These are phyloP conservation scores for Deinandra increscens DNA, from an alignment of 129 eudicot species.

Conservation along the genomic window DNA sequence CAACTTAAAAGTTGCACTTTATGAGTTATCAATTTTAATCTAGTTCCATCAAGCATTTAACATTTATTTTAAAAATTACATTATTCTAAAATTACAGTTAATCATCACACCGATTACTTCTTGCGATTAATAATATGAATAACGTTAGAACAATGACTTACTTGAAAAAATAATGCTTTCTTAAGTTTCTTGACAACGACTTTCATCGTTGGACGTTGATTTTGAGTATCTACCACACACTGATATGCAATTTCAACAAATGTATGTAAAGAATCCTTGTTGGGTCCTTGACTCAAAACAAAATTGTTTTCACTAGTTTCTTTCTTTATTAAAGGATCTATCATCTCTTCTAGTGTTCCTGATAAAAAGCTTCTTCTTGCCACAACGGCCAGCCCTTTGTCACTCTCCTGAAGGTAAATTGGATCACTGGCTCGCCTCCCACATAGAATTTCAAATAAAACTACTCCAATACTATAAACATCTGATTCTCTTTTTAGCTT, in stretches of 20 bases:
- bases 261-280: neutral
- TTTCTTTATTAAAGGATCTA: neutral
- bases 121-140: no score
- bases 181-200: no score
- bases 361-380: neutral
- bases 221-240: no score
- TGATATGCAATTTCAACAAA: neutral
- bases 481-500: neutral
- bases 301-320: neutral
- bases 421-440: neutral
- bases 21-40: no score
- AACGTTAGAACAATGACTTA: no score
- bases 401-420: neutral
- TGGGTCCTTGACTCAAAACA: neutral
- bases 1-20: no score
- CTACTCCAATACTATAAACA: neutral
- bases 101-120: no score
- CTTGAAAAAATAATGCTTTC: no score
- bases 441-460: neutral
- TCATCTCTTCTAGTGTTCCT: neutral
- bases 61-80: no score
- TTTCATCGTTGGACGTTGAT: no score
- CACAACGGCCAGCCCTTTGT: neutral
- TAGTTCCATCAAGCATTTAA: no score
- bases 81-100: no score